A percentile compares a stretch with the other conserved stretches of the same genome.
Conservation (phyloP, 208 protist species). For the Trypanosoma scelopori region DNA sequence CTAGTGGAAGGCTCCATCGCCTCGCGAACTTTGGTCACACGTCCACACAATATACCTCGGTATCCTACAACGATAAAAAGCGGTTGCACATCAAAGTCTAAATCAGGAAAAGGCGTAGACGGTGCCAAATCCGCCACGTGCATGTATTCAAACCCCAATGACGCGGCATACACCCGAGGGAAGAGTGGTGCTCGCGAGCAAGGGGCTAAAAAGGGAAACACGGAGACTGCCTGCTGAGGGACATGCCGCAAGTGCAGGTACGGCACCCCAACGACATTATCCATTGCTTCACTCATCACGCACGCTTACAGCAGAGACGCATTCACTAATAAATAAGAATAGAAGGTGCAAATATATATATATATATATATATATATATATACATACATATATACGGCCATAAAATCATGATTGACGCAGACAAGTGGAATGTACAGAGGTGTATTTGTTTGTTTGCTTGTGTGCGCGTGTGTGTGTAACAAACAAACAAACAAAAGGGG, state of each 20-base stretch:
- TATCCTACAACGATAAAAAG: constrained; percentile 19
- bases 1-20: not conserved
- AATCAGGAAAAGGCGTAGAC: constrained; percentile 1
- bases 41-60: constrained; percentile 12
- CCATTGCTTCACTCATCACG: constrained; percentile 4
- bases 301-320: not conserved
- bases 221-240: not conserved
- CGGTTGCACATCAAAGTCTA: not conserved
- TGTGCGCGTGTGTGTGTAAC: too few species aligned
- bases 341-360: too few species aligned
- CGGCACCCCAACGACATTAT: constrained; percentile 6
- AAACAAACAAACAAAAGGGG: constrained; percentile 1
- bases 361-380: too few species aligned
- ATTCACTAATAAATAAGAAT: constrained; percentile 2
- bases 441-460: too few species aligned
- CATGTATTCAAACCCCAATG: constrained; percentile 4
- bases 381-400: too few species aligned
- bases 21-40: not conserved
- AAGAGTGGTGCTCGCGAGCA: not conserved
- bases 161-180: constrained; percentile 17
- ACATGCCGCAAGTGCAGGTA: constrained; percentile 2
- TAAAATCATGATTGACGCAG: too few species aligned
- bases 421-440: too few species aligned
- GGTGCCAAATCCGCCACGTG: not conserved
- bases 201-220: constrained; percentile 8